Conservation (phyloP, 805 yeast genomes). For the Saccharomycopsis selenospora region DNA sequence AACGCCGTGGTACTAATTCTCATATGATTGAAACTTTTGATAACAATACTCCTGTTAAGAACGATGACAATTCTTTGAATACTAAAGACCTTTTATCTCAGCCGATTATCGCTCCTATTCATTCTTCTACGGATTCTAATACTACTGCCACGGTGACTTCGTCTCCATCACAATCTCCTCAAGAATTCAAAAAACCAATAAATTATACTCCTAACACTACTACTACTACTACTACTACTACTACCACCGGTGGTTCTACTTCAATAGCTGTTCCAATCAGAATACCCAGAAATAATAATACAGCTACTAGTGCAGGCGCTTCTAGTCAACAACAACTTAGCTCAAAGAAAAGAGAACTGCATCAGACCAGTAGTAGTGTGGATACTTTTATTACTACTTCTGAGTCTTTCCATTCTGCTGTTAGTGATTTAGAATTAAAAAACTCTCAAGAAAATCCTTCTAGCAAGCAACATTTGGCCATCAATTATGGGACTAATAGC, state of each 20-base stretch:
- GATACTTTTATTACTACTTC: slow-evolving; percentile 11
- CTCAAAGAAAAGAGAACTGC: slow-evolving; percentile 2
- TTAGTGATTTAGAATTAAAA: slow-evolving; percentile 7
- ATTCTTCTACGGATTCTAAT: not conserved
- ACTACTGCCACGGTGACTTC: not conserved
- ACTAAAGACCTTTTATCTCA: not conserved
- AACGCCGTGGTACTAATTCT: slow-evolving; percentile 15
- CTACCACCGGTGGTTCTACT: not conserved
- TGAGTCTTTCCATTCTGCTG: slow-evolving; percentile 20
- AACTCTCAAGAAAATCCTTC: not conserved
- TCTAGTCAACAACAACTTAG: not conserved
- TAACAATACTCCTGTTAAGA: slow-evolving; percentile 11
- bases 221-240: not conserved
- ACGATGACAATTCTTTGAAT: not conserved
- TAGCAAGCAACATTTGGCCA: not conserved
- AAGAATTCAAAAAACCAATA: too few species aligned
- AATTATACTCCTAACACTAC: too few species aligned
- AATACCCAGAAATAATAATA: slow-evolving; percentile 1
- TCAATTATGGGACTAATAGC: not conserved
- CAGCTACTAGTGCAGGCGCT: not conserved
- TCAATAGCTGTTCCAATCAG: too few species aligned
- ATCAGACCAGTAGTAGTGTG: slow-evolving; percentile 5
- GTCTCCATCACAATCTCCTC: too few species aligned
- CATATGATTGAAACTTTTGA: slow-evolving; percentile 20
- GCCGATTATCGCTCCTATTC: not conserved